A percentile compares a stretch with the other conserved stretches of the same genome.
Evolutionary conservation across 805 yeast species (phyloP).

Genomic region (Ogataea angusta): DNA sequence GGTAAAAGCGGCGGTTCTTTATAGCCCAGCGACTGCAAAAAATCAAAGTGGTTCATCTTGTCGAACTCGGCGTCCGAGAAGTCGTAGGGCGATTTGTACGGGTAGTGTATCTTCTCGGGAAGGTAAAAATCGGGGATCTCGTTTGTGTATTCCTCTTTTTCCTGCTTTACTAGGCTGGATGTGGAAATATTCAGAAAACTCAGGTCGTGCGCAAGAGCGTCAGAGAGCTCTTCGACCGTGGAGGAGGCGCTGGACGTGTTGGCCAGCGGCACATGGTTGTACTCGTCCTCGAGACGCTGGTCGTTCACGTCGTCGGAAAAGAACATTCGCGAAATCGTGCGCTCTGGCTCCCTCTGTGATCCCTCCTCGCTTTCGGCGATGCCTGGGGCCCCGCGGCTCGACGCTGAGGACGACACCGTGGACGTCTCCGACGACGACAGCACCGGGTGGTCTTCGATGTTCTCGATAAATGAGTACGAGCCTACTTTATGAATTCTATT

Average conservation of each 20-base stretch:
- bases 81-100: slow-evolving; percentile 33
- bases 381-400: slow-evolving; percentile 11
- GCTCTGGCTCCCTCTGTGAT: slow-evolving; percentile 5
- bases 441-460: slow-evolving; percentile 10
- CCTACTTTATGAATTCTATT: slow-evolving; percentile 5
- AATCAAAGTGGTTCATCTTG: slow-evolving; percentile 33
- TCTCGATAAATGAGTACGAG: slow-evolving; percentile 19
- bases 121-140: slow-evolving; percentile 36
- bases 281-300: slow-evolving; percentile 20
- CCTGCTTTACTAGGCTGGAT: slow-evolving; percentile 6
- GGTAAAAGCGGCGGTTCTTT: slow-evolving; percentile 37
- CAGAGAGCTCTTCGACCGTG: slow-evolving; percentile 8
- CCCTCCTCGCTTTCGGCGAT: not conserved
- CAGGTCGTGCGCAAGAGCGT: slow-evolving; percentile 5
- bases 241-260: slow-evolving; percentile 14
- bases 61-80: slow-evolving; percentile 35
- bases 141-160: slow-evolving; percentile 24
- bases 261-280: slow-evolving; percentile 23
- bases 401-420: slow-evolving; percentile 11
- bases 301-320: slow-evolving; percentile 28
- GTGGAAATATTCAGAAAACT: slow-evolving; percentile 17
- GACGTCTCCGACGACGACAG: slow-evolving; percentile 12
- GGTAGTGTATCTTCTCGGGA: slow-evolving; percentile 31
- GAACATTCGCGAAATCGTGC: slow-evolving; percentile 25
- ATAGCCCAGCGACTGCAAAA: slow-evolving; percentile 28